Conservation (phyloP, 768 basidiomycete species). For the Tricholoma saponaceum region DNA sequence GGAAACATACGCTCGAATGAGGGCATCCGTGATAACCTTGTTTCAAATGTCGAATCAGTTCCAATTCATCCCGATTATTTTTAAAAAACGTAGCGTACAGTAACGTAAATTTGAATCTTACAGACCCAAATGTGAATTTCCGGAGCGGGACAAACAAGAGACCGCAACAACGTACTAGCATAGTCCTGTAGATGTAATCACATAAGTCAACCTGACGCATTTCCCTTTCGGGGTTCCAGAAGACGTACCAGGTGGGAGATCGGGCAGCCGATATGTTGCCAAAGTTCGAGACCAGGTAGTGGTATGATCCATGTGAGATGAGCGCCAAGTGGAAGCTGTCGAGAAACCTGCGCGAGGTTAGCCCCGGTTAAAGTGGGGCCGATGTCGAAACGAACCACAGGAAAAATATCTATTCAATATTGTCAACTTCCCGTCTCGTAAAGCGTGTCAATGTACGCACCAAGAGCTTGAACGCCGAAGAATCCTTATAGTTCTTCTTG, state of each 20-base stretch:
- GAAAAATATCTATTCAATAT: slow-evolving; percentile 7
- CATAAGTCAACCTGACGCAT: not conserved
- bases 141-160: not conserved
- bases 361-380: not conserved
- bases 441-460: not conserved
- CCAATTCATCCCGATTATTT: not conserved
- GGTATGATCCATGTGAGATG: slow-evolving; percentile 10
- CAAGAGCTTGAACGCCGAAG: slow-evolving; percentile 5
- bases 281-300: slow-evolving; percentile 12
- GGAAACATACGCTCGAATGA: slow-evolving; percentile 26
- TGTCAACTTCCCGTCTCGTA: not conserved
- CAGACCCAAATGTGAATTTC: not conserved
- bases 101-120: slow-evolving; percentile 24
- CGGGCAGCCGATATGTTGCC: slow-evolving; percentile 2
- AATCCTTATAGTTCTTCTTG: slow-evolving; percentile 4
- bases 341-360: slow-evolving; percentile 6
- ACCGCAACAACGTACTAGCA: not conserved
- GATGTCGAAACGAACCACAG: slow-evolving; percentile 7
- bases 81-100: slow-evolving; percentile 14
- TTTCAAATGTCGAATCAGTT: not conserved
- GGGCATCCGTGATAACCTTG: slow-evolving; percentile 26
- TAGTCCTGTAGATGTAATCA: not conserved
- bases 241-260: slow-evolving; percentile 1
- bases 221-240: not conserved
- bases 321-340: slow-evolving; percentile 13